Percentiles rank a stretch among this genome's conserved stretches.
Conservation (phyloP, 2,329 filamentous ascomycete genomes). For the Rhynchosporium graminicola region DNA sequence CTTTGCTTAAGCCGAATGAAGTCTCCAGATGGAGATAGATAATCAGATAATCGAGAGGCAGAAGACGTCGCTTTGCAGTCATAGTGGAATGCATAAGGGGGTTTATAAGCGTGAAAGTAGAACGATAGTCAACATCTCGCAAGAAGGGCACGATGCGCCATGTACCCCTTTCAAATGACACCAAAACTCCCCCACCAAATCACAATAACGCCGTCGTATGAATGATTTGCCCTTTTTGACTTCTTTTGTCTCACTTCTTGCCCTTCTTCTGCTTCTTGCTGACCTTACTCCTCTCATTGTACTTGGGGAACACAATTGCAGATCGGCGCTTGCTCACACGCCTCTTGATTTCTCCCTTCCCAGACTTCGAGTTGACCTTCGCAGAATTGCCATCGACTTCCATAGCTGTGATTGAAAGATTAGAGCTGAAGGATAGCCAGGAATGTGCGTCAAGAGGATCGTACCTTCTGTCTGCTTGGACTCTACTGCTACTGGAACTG, state of each 20-base stretch:
- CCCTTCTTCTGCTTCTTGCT: conserved; percentile 36
- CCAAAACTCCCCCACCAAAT: conserved; percentile 22
- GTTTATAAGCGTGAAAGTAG: neutral
- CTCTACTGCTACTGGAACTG: conserved; percentile 22
- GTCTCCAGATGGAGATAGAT: neutral
- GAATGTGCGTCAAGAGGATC: neutral
- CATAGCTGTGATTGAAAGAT: conserved; percentile 48
- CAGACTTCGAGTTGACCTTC: conserved; percentile 44
- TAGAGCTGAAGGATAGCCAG: neutral
- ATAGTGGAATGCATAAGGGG: no score
- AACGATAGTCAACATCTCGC: neutral
- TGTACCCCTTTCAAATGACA: conserved; percentile 13
- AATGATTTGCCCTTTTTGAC: neutral
- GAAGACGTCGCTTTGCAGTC: neutral
- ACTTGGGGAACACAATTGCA: conserved; percentile 62
- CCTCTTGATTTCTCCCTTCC: conserved; percentile 59
- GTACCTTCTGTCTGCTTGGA: conserved; percentile 35
- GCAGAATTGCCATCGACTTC: conserved; percentile 52
- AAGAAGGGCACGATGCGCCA: conserved; percentile 12
- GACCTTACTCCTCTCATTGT: conserved; percentile 51
- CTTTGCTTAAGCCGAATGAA: neutral
- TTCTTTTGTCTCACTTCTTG: conserved; percentile 28
- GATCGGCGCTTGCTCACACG: conserved; percentile 49
- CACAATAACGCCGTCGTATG: conserved; percentile 18
- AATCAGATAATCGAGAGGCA: no score